These are phyloP conservation scores for Ceratopteris richardii DNA, from an alignment of 75 land plant genomes.

Conservation along the genomic window DNA sequence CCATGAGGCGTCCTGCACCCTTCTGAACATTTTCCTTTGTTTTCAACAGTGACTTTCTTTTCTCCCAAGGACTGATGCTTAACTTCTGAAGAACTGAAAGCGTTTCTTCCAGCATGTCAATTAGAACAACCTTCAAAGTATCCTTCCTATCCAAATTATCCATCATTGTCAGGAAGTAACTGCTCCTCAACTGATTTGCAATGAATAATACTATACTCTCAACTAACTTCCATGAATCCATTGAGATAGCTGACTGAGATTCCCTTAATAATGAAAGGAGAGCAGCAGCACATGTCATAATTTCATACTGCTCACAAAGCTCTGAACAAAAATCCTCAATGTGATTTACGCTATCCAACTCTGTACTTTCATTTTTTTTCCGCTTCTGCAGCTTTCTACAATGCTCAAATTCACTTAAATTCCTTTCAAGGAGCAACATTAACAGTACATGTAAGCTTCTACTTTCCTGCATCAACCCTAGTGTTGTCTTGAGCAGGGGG, in stretches of 20 bases:
- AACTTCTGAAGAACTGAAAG: background rate
- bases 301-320: constrained; percentile 50
- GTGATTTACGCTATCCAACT: constrained; percentile 4
- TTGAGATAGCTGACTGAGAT: constrained; percentile 4
- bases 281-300: constrained; percentile 53
- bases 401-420: background rate
- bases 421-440: constrained; percentile 38
- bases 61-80: too few relatives aligned
- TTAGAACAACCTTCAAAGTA: too few relatives aligned
- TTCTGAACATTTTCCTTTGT: too few relatives aligned
- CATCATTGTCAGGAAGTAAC: too few relatives aligned
- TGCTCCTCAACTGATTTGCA: background rate
- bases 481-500: constrained; percentile 7
- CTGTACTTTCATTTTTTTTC: background rate
- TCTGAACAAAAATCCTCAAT: constrained; percentile 15
- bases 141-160: too few relatives aligned
- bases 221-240: constrained; percentile 1
- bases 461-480: constrained; percentile 31
- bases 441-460: constrained; percentile 47
- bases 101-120: background rate
- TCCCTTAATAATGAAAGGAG: constrained; percentile 38
- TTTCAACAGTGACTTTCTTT: too few relatives aligned
- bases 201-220: background rate
- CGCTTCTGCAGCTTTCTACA: background rate
- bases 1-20: too few relatives aligned